Evolutionary conservation across 2,329 filamentous ascomycete species (phyloP).

Genomic region (Fusarium newnesense): DNA sequence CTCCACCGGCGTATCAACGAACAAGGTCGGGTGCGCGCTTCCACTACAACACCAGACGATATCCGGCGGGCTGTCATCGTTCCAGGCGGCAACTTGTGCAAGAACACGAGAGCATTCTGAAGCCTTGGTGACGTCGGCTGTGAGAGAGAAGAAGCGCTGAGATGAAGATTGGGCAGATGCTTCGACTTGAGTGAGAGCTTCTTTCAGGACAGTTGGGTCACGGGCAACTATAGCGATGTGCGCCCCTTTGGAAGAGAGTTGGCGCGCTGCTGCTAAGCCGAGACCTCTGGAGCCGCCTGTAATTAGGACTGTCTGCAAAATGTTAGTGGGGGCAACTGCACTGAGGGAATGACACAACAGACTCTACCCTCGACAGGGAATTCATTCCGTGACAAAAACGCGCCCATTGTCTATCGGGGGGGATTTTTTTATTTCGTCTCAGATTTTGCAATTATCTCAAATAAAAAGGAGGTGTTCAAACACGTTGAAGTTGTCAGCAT

Average conservation of each 20-base stretch:
- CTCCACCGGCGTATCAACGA: constrained; percentile 29
- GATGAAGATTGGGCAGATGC: constrained; percentile 4
- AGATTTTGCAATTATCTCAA: background rate
- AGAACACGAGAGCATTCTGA: constrained; percentile 17
- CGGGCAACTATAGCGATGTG: constrained; percentile 22
- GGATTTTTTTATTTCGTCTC: too few species aligned
- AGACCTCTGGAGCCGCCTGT: constrained; percentile 31
- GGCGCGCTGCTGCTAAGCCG: constrained; percentile 22
- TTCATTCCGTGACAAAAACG: constrained; percentile 1
- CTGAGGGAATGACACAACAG: background rate
- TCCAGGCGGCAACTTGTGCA: constrained; percentile 20
- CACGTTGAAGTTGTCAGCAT: constrained; percentile 23
- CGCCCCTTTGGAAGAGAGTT: constrained; percentile 25
- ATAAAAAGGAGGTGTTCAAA: background rate
- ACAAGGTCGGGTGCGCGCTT: constrained; percentile 29
- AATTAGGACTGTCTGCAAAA: constrained; percentile 15
- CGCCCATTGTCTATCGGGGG: background rate
- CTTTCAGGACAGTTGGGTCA: background rate
- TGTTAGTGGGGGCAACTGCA: background rate
- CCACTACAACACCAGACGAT: constrained; percentile 34
- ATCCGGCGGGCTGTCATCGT: background rate
- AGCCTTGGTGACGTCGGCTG: constrained; percentile 17
- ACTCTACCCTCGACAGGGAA: constrained; percentile 24
- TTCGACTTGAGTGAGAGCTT: constrained; percentile 18
- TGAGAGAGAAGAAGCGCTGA: constrained; percentile 22